Percentiles rank a stretch among this genome's conserved stretches.
These are phyloP conservation scores for Salvia splendens DNA, from an alignment of 257 asterid species.

Conservation along the genomic window DNA sequence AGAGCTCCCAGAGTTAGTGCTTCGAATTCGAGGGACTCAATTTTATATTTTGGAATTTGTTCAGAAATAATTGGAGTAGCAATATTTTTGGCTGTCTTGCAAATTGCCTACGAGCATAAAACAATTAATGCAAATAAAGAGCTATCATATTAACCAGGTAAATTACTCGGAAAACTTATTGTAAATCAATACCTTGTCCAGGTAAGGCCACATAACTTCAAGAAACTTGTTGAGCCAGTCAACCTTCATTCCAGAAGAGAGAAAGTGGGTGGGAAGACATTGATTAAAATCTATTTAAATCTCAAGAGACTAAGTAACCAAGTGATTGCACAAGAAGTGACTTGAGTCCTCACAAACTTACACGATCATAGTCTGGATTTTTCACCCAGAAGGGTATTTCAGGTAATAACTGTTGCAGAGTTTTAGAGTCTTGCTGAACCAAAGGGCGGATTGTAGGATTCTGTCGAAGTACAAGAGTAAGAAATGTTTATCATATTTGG, in stretches of 20 bases:
- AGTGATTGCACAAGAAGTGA: conserved; percentile 27
- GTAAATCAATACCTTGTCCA: conserved; percentile 70
- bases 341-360: conserved; percentile 47
- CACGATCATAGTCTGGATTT: conserved; percentile 93
- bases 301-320: conserved; percentile 20
- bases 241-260: conserved; percentile 50
- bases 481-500: conserved; percentile 17
- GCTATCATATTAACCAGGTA: conserved; percentile 10
- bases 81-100: conserved; percentile 65
- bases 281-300: conserved; percentile 2
- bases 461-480: conserved; percentile 48
- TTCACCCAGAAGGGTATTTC: conserved; percentile 97
- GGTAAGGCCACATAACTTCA: conserved; percentile 87
- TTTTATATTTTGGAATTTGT: conserved; percentile 68
- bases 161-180: conserved; percentile 4
- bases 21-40: conserved; percentile 64
- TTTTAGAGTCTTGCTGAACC: conserved; percentile 72
- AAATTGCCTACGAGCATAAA: conserved; percentile 49
- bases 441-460: conserved; percentile 78
- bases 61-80: conserved; percentile 63
- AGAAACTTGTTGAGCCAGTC: conserved; percentile 93
- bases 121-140: conserved; percentile 18
- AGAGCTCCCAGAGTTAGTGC: conserved; percentile 57
- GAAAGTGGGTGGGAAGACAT: conserved; percentile 16
- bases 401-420: conserved; percentile 69